These are phyloP conservation scores for Eucalyptus polybractea DNA, from an alignment of 345 rosid species.

Conservation along the genomic window DNA sequence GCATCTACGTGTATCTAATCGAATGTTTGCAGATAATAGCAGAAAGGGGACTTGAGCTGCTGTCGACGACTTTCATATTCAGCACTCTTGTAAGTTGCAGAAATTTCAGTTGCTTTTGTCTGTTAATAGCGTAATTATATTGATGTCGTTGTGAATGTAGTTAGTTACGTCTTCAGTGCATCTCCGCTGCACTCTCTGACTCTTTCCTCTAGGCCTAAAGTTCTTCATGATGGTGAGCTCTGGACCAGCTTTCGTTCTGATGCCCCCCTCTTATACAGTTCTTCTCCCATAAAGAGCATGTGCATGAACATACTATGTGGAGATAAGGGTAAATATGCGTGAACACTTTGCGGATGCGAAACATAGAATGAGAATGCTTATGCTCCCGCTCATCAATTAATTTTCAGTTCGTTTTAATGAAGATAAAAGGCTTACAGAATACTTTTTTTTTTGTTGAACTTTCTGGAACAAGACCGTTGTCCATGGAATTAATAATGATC, in stretches of 20 bases:
- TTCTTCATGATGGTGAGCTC: background rate
- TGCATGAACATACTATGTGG: background rate
- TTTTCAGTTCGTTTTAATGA: background rate
- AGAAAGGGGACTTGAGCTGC: slow-evolving; percentile 81
- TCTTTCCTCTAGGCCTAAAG: background rate
- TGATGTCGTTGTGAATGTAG: background rate
- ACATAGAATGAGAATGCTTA: background rate
- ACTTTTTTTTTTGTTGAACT: background rate
- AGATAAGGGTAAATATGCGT: background rate
- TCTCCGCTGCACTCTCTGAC: background rate
- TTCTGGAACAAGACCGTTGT: background rate
- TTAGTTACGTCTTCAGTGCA: background rate
- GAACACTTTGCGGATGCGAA: background rate
- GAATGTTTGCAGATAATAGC: slow-evolving; percentile 49
- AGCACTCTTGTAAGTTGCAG: slow-evolving; percentile 55
- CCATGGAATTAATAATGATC: background rate
- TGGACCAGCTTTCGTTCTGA: background rate
- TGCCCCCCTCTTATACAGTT: background rate
- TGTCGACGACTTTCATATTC: slow-evolving; percentile 58
- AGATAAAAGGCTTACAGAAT: background rate
- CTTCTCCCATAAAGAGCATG: background rate
- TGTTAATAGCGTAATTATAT: background rate
- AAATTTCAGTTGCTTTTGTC: background rate
- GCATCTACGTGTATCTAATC: background rate
- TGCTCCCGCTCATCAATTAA: background rate